Base-by-base conservation (phyloP, 192 early-diverging fungal species). In the Pilaira anomala region DNA sequence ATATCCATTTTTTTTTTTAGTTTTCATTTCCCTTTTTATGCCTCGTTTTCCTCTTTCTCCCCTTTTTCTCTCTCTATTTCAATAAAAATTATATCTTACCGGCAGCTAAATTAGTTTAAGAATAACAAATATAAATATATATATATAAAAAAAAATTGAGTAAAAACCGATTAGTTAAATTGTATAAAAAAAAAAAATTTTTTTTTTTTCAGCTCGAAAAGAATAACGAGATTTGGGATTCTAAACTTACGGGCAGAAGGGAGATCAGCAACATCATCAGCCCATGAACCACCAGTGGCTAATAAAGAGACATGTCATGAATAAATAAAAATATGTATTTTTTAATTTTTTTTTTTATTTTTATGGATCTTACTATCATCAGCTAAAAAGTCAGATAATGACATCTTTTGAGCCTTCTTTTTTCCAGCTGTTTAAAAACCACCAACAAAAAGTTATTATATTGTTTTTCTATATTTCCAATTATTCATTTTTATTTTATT, bases 381-480 rank as follows among this genome's bases (percentile, higher is more conserved):
- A 56, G 84, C 74, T 65, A 91, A 80, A 75, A 97, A 97, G 75
- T 88, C 88, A 45, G 70, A 79, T 76, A 97, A 85, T 59, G 85
- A 88, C 93, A 97, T 90, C 69, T 87, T 92, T 75, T 89, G 86
- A 49, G 78, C 87, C 80, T 94, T 95, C 78, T 94, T 92, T 67
- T 89, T 89, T 55, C 67, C 67, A 53, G 73, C 71, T 73, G 51
- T 36, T 36, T 36, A 36, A 36, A 36, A 36, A 9, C 33, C 6
- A 36, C 6, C 6, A 5, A 9, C 6, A 36, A 36, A 33, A 36
- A 36, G 33, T 36, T 36, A 36, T 36, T 36, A 36, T 9, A 6
- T 36, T 36, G 11, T 36, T 36, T 9, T 36, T 9, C 33, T 9
- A 36, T 36, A 9, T 9, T 9, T 36, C 11, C 7, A 9, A 36